These are phyloP conservation scores for Tubosaeta brunneosetosa DNA, from an alignment of 768 basidiomycete genomes.

Conservation along the genomic window DNA sequence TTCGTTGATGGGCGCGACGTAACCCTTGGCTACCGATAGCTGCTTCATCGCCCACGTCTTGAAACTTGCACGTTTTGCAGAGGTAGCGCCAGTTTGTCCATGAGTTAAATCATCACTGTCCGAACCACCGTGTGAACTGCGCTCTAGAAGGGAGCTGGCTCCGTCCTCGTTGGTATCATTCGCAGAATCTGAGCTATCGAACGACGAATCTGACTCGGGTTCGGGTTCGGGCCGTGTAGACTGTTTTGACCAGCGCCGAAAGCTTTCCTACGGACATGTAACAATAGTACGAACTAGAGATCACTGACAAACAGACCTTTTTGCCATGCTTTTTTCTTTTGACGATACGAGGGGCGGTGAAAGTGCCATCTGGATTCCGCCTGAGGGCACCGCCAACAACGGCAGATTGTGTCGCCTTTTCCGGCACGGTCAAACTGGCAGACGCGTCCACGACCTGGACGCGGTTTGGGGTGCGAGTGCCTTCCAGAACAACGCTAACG, in stretches of 20 bases:
- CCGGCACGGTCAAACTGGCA: constrained; percentile 5
- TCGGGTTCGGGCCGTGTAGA: constrained; percentile 26
- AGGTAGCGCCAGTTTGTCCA: constrained; percentile 14
- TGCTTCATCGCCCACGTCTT: constrained; percentile 90
- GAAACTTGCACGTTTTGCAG: constrained; percentile 53
- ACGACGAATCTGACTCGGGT: constrained; percentile 53
- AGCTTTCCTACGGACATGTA: constrained; percentile 29
- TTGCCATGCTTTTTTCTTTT: constrained; percentile 40
- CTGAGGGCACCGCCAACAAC: constrained; percentile 62
- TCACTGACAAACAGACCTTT: constrained; percentile 37
- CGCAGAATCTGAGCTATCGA: constrained; percentile 77
- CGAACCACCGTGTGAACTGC: constrained; percentile 16
- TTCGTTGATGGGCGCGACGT: constrained; percentile 18
- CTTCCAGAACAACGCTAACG: constrained; percentile 10
- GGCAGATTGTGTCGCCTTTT: constrained; percentile 13
- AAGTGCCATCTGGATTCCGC: constrained; percentile 59
- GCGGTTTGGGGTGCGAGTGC: background rate
- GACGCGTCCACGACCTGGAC: constrained; percentile 17
- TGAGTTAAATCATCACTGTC: constrained; percentile 17
- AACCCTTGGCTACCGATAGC: constrained; percentile 47
- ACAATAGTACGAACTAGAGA: constrained; percentile 2
- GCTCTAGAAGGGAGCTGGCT: constrained; percentile 7
- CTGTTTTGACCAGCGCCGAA: constrained; percentile 48
- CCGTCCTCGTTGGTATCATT: constrained; percentile 43
- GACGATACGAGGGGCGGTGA: constrained; percentile 44